These are phyloP conservation scores for Ocimum tenuiflorum DNA, from an alignment of 257 asterid species.

Conservation along the genomic window DNA sequence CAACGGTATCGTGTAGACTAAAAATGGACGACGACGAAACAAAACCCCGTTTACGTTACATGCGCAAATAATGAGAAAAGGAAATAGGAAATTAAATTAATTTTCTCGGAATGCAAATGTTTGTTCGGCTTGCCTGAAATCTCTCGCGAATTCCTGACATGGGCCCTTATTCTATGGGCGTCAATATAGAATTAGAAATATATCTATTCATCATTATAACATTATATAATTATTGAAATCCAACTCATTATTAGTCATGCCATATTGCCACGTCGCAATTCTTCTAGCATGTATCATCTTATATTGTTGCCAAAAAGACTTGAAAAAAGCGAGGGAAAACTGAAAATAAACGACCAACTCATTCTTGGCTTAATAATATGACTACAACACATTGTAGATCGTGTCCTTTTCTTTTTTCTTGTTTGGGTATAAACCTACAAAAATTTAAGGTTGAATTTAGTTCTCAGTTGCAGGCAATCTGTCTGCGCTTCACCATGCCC, in stretches of 20 bases:
- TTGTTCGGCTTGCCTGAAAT: conserved; percentile 16
- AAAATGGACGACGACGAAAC: neutral
- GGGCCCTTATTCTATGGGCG: neutral
- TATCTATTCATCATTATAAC: neutral
- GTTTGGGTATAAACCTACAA: neutral
- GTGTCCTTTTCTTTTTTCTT: neutral
- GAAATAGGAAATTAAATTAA: neutral
- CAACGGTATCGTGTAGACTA: neutral
- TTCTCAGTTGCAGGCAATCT: conserved; percentile 51
- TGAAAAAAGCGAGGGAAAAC: too few species aligned
- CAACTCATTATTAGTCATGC: too few species aligned
- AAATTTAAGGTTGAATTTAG: neutral
- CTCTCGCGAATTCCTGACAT: neutral
- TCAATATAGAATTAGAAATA: neutral
- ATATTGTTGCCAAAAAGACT: neutral
- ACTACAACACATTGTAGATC: neutral
- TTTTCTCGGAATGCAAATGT: neutral
- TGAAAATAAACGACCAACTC: neutral
- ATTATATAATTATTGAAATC: neutral
- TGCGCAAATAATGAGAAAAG: neutral
- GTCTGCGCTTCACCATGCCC: conserved; percentile 62
- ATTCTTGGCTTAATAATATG: too few species aligned
- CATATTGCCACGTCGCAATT: neutral
- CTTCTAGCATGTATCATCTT: neutral
- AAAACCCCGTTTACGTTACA: neutral